Conservation (phyloP, 192 early-diverging fungal species). For the Coemansia sp. region DNA sequence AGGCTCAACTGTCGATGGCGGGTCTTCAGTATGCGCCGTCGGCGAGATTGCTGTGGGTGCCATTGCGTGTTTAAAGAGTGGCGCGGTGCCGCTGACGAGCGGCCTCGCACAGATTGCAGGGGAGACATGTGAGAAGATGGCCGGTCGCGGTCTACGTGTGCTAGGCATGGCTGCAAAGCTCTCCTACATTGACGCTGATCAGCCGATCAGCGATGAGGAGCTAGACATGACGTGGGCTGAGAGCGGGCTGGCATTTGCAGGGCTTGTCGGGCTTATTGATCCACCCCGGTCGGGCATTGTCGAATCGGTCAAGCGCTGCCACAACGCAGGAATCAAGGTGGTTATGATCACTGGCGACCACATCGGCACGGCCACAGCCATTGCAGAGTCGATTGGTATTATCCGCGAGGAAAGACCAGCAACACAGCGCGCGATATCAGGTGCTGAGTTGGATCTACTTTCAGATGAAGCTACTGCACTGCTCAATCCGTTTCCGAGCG, state of each 20-base stretch:
- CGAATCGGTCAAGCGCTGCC: slow-evolving; percentile 78
- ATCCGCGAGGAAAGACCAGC: slow-evolving; percentile 58
- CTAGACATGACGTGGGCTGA: slow-evolving; percentile 58
- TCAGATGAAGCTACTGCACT: slow-evolving; percentile 84
- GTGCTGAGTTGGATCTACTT: slow-evolving; percentile 84
- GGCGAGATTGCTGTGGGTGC: slow-evolving; percentile 17
- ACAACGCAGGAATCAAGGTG: slow-evolving; percentile 90
- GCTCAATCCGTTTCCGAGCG: slow-evolving; percentile 85
- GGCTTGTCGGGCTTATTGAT: slow-evolving; percentile 91
- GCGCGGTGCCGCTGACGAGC: slow-evolving; percentile 31
- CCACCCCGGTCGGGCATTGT: slow-evolving; percentile 83
- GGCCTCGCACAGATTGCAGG: slow-evolving; percentile 26
- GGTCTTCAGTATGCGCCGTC: slow-evolving; percentile 9
- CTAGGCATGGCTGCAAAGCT: slow-evolving; percentile 80
- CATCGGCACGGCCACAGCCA: slow-evolving; percentile 87
- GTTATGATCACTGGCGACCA: slow-evolving; percentile 99
- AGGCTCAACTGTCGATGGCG: slow-evolving; percentile 15
- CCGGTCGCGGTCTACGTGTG: slow-evolving; percentile 81
- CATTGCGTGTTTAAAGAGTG: slow-evolving; percentile 23
- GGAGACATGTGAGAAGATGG: slow-evolving; percentile 65
- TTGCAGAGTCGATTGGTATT: slow-evolving; percentile 88
- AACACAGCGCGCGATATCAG: slow-evolving; percentile 77
- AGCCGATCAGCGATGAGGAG: slow-evolving; percentile 37
- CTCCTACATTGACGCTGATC: slow-evolving; percentile 56
- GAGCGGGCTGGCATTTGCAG: slow-evolving; percentile 78